Evolutionary conservation across 225 moss, liverwort and hornwort genomes (phyloP).

Genomic region (Physcomitrellopsis africana): DNA sequence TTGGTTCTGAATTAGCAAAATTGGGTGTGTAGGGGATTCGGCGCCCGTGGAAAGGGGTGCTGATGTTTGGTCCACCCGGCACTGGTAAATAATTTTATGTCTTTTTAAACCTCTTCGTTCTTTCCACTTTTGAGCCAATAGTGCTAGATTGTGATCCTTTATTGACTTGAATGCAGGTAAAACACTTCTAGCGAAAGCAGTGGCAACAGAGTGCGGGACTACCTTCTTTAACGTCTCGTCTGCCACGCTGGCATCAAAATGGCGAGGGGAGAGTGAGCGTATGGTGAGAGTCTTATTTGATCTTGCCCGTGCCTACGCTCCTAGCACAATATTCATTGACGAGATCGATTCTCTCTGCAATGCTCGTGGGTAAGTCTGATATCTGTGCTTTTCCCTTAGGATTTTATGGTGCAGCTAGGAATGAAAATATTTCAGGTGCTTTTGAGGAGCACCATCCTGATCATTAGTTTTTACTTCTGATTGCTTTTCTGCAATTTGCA

Average conservation of each 20-base stretch:
- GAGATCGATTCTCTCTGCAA: slow-evolving; percentile 99
- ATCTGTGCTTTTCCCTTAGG: neutral
- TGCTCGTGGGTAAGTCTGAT: slow-evolving; percentile 79
- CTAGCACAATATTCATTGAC: slow-evolving; percentile 99
- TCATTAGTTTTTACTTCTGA: slow-evolving; percentile 7
- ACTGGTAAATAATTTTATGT: slow-evolving; percentile 58
- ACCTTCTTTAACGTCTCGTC: slow-evolving; percentile 99
- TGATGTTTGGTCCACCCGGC: slow-evolving; percentile 99
- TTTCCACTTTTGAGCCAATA: slow-evolving; percentile 22
- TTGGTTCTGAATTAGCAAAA: slow-evolving; percentile 27
- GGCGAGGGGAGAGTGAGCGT: slow-evolving; percentile 99
- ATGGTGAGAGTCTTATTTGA: slow-evolving; percentile 99
- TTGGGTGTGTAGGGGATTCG: slow-evolving; percentile 82
- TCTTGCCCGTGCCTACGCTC: slow-evolving; percentile 96
- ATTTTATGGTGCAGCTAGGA: neutral
- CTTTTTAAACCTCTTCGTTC: neutral
- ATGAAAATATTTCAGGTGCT: slow-evolving; percentile 6
- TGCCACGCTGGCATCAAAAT: slow-evolving; percentile 96
- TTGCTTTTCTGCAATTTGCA: slow-evolving; percentile 10
- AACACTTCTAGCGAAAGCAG: slow-evolving; percentile 92
- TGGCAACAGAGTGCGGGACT: slow-evolving; percentile 98
- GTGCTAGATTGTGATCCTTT: slow-evolving; percentile 18
- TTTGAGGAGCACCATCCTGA: slow-evolving; percentile 7
- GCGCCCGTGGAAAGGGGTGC: slow-evolving; percentile 98
- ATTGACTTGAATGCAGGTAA: slow-evolving; percentile 57